These are phyloP conservation scores for Phytopythium ostracodes DNA, from an alignment of 352 stramenopile species.

Conservation along the genomic window DNA sequence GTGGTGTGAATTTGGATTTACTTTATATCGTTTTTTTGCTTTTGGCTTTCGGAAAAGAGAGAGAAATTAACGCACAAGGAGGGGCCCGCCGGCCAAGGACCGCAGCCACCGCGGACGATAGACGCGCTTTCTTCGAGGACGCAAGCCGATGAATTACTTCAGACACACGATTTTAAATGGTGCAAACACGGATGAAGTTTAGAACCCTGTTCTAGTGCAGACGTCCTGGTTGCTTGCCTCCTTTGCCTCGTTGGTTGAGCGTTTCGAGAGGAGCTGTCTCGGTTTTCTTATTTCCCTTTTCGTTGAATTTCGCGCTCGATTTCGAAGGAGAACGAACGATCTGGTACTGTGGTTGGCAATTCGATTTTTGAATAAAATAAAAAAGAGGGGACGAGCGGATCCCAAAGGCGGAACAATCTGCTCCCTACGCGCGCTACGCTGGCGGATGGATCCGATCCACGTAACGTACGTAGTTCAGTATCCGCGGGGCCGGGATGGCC, in stretches of 20 bases:
- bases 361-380: background rate
- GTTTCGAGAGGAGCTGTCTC: too few species aligned
- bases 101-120: background rate
- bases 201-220: too few species aligned
- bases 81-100: too few species aligned
- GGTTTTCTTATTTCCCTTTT: too few species aligned
- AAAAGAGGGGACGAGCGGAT: background rate
- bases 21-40: background rate
- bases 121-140: background rate
- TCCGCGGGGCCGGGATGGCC: background rate
- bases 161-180: too few species aligned
- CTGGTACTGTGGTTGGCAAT: background rate
- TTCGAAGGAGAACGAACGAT: too few species aligned
- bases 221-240: too few species aligned
- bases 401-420: too few species aligned
- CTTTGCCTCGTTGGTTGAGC: too few species aligned
- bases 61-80: background rate
- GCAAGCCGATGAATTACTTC: too few species aligned
- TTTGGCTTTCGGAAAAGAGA: background rate
- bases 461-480: background rate
- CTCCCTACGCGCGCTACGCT: too few species aligned
- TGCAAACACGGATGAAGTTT: too few species aligned
- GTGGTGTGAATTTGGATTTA: background rate
- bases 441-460: background rate
- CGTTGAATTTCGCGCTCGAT: background rate